Percentiles rank a stretch among this genome's conserved stretches.
Evolutionary conservation across 164 flowering plant genomes (phyloP).

Genomic region (Tetrastigma voinierianum): DNA sequence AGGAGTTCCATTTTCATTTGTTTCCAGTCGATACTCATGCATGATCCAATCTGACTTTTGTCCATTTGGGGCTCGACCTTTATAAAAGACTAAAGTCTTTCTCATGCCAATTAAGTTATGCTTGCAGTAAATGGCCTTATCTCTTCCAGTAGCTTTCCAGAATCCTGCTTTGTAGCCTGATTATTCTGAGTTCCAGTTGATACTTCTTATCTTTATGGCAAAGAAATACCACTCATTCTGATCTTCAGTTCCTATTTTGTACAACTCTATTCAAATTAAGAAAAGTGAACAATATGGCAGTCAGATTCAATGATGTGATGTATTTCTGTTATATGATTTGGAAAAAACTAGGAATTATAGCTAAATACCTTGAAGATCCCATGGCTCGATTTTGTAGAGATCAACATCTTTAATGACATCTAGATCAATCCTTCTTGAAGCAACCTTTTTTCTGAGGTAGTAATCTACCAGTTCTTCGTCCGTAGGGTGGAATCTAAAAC

Average conservation of each 20-base stretch:
- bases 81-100: constrained; percentile 88
- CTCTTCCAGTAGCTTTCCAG: constrained; percentile 99
- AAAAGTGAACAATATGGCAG: background rate
- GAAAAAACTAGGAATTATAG: background rate
- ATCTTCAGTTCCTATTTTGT: constrained; percentile 77
- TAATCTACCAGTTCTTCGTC: constrained; percentile 98
- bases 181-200: constrained; percentile 94
- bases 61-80: constrained; percentile 96
- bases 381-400: constrained; percentile 94
- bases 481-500: constrained; percentile 92
- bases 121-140: constrained; percentile 85
- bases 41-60: constrained; percentile 95
- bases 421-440: constrained; percentile 73
- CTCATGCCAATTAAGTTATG: constrained; percentile 85
- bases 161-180: constrained; percentile 93
- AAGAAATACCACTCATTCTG: constrained; percentile 93
- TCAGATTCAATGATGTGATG: background rate
- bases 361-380: constrained; percentile 92
- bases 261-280: constrained; percentile 51
- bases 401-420: constrained; percentile 93
- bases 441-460: constrained; percentile 82
- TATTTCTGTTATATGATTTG: background rate
- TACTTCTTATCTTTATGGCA: constrained; percentile 97
- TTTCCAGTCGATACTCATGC: constrained; percentile 91
- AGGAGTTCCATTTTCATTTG: constrained; percentile 80